Percentiles rank a stretch among this genome's conserved stretches.
Evolutionary conservation across 257 asterid genomes (phyloP).

Genomic region (Salvia miltiorrhiza): DNA sequence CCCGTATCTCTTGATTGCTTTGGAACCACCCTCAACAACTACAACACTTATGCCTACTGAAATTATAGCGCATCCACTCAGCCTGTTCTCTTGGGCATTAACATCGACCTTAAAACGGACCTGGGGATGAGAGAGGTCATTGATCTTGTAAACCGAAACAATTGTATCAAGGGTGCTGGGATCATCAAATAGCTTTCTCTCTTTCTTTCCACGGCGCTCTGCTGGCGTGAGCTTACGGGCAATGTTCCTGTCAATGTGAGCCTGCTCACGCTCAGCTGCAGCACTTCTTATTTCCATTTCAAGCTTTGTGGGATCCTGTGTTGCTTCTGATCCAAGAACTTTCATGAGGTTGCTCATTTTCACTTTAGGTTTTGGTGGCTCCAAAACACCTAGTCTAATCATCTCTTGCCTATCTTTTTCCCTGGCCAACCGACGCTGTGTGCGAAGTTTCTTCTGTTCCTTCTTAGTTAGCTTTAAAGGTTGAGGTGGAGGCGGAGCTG

Average conservation of each 20-base stretch:
- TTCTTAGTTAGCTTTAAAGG: constrained; percentile 85
- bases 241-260: constrained; percentile 80
- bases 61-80: constrained; percentile 74
- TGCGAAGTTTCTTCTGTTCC: constrained; percentile 95
- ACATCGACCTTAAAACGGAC: constrained; percentile 82
- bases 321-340: constrained; percentile 95
- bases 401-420: constrained; percentile 95
- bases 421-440: constrained; percentile 73
- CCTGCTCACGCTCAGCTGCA: constrained; percentile 98
- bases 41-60: constrained; percentile 75
- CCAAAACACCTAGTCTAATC: constrained; percentile 82
- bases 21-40: constrained; percentile 88
- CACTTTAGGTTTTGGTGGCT: constrained; percentile 87
- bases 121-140: constrained; percentile 89
- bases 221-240: constrained; percentile 96
- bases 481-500: constrained; percentile 93
- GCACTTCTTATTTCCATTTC: constrained; percentile 95
- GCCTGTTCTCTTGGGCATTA: constrained; percentile 83
- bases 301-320: constrained; percentile 93
- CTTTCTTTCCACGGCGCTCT: constrained; percentile 93
- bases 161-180: constrained; percentile 47
- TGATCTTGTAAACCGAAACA: constrained; percentile 78
- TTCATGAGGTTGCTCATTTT: constrained; percentile 98
- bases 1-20: constrained; percentile 80
- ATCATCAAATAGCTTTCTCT: constrained; percentile 76